Evolutionary conservation across 768 basidiomycete genomes (phyloP).

Genomic region (Mycena epipterygia): DNA sequence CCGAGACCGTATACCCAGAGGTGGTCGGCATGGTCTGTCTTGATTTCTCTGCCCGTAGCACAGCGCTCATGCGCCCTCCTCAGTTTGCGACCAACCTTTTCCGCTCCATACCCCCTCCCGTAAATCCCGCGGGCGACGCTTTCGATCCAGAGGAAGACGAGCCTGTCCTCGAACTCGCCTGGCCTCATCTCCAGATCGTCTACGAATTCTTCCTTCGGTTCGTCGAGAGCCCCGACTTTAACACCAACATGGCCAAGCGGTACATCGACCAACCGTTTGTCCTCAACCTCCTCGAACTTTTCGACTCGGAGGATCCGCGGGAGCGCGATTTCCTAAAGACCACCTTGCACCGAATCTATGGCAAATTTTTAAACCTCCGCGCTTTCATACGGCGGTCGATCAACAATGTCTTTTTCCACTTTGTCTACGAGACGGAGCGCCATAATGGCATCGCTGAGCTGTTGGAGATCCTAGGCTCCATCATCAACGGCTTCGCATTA

Average conservation of each 20-base stretch:
- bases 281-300: constrained; percentile 95
- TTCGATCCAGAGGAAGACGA: constrained; percentile 99
- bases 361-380: constrained; percentile 98
- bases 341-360: constrained; percentile 98
- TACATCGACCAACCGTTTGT: constrained; percentile 98
- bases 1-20: constrained; percentile 98
- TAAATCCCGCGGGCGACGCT: constrained; percentile 97
- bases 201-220: constrained; percentile 99
- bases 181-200: constrained; percentile 99
- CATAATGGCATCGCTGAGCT: constrained; percentile 99
- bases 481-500: constrained; percentile 99
- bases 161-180: constrained; percentile 97
- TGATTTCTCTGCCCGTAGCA: neutral
- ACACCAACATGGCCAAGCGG: constrained; percentile 96
- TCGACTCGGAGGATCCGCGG: constrained; percentile 98
- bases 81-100: constrained; percentile 99
- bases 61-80: neutral
- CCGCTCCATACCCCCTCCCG: constrained; percentile 99
- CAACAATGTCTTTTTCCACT: constrained; percentile 99
- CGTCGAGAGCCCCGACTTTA: constrained; percentile 97
- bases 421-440: constrained; percentile 98
- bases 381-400: constrained; percentile 99
- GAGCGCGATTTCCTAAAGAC: constrained; percentile 99
- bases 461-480: constrained; percentile 97
- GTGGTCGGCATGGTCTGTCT: constrained; percentile 94